Base-by-base conservation (phyloP, 495 filamentous ascomycete species). In the Aspergillus sparsus region DNA sequence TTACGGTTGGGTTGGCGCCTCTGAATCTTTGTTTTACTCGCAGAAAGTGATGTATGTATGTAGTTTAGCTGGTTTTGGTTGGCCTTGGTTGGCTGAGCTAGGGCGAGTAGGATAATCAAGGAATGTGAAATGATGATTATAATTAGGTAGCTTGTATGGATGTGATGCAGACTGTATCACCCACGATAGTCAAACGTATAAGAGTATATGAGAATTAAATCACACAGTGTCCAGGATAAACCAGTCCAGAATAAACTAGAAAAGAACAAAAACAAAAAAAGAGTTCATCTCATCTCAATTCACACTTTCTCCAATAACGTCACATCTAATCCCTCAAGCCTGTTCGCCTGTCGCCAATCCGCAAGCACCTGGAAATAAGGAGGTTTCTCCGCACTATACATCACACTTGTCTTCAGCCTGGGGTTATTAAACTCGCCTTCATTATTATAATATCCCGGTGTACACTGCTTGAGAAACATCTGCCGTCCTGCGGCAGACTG, bases 401-500 rank as follows among this genome's bases (percentile, higher is more conserved):
- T 37, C 2, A 54, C 34, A 35, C 39, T 18, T 9, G 32, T 11
- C 33, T n/a, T 6, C 7, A 16, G 6, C 7, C 34, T 1, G 2
- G 39, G 12, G 7, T 18, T 39, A 15, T 36, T 18, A 8, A 54
- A 7, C 51, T 36, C 15, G 33, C 51, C 51, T 34, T 54, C 51
- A 39, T 54, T 11, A 16, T 39, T 54, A 18, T 54, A 54, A 16
- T 54, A 54, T 5, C 52, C 52, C 13, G 52, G 52, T 0, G 52
- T 54, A 41, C 52, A 54, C 11, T 54, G 34, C 15, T 37, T 41
- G 15, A 54, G 12, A 18, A 42, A 54, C 34, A 35, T 13, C 52
- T 13, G 11, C 16, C 31, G 61, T 52, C 7, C 66, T 75, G 33
- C 53, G 57, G 11, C 56, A 5, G 27, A 21, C 15, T 47, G 4